Evolutionary conservation across 1,284 basidiomycete species (phyloP), one percentile per base, ranked within the genome.

Genomic region (Volvariella volvacea): DNA sequence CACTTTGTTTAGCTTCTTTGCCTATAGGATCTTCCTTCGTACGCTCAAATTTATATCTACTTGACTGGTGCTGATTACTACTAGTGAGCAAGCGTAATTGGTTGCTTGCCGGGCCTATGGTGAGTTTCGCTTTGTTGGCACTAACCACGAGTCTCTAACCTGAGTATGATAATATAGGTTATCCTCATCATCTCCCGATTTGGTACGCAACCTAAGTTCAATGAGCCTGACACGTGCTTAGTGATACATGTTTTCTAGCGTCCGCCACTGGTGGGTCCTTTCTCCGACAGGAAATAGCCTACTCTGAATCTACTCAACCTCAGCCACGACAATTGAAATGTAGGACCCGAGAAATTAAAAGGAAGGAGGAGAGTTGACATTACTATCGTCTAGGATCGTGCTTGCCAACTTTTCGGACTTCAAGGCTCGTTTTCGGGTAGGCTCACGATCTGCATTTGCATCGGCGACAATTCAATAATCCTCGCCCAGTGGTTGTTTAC

Each of bases 401-500:
- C 51, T 65, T 3, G 48, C 51, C 14, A 61, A 56, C 22, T 51
- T 66, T 9, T 39, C 48, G 2, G 48, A 41, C 14, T 61, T 65
- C 44, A 49, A 61, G 22, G 21, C 48, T 12, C 40, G 49, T 1
- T 66, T 62, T 43, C 57, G 55, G 12, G 65, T 64, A 37, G 42
- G 54, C n/a, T n/a, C n/a, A n/a, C n/a, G n/a, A n/a, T n/a, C n/a
- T n/a, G 49, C 4, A n/a, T n/a, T n/a, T n/a, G n/a, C n/a, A n/a
- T n/a, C n/a, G n/a, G n/a, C n/a, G n/a, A n/a, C n/a, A n/a, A n/a
- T n/a, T n/a, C n/a, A n/a, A n/a, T n/a, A n/a, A n/a, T n/a, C n/a
- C n/a, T n/a, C n/a, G n/a, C n/a, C 34, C 25, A 70, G 66, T 73
- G 71, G 67, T 59, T 73, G 10, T 74, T 78, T 46, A 77, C 77